A percentile compares a stretch with the other conserved stretches of the same genome.
phyloP scores from a whole-genome alignment of 345 rosid species.

The Trapa bicornis region DNA sequence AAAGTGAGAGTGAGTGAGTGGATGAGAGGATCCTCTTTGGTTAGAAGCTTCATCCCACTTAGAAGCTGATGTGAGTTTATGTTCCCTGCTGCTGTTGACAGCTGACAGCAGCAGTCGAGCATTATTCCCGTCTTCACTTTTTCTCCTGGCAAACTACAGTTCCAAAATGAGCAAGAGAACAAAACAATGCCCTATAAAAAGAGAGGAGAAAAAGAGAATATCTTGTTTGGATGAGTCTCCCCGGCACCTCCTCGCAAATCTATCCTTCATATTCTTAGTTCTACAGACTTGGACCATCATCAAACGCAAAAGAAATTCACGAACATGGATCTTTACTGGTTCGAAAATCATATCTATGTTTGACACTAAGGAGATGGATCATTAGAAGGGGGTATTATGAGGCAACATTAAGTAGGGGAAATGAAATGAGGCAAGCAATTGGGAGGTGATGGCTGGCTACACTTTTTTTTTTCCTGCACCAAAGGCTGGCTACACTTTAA shows the following conservation, averaged over 20 bases:
- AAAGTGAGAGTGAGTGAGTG: neutral
- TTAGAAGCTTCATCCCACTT: neutral
- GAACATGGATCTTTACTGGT: neutral
- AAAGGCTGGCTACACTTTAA: neutral
- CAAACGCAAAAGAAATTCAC: neutral
- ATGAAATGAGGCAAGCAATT: neutral
- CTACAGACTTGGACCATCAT: neutral
- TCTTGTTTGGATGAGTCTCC: neutral
- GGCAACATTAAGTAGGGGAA: neutral
- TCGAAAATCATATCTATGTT: neutral
- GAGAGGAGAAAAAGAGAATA: neutral
- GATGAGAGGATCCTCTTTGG: neutral
- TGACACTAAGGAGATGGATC: neutral
- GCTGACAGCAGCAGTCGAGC: constrained; percentile 1
- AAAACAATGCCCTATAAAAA: neutral
- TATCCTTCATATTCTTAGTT: too few relatives aligned
- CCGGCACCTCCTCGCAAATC: too few relatives aligned
- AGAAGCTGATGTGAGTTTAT: neutral
- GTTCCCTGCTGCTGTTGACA: neutral
- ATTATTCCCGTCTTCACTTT: neutral
- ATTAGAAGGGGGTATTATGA: neutral
- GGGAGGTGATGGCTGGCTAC: neutral
- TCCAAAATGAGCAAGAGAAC: neutral
- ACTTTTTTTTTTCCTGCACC: neutral
- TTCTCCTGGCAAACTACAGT: neutral